Percentiles rank a stretch among this genome's conserved stretches.
Evolutionary conservation across 805 yeast species (phyloP).

Genomic region (Ogataea glucozyma): DNA sequence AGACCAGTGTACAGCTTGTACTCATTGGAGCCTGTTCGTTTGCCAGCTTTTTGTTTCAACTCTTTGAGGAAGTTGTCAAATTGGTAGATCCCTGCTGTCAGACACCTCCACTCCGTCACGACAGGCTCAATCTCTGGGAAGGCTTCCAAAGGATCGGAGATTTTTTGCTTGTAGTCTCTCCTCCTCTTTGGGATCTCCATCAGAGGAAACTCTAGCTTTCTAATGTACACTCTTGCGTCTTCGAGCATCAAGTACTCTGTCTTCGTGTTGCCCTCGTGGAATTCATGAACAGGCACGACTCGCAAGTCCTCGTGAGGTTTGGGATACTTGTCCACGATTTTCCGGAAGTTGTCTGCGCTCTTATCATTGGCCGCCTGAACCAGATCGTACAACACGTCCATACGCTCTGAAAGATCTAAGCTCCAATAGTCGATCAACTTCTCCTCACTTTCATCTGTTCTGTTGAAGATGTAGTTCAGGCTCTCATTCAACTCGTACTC

Average conservation of each 20-base stretch:
- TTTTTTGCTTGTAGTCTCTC: constrained; percentile 29
- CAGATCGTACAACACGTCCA: constrained; percentile 49
- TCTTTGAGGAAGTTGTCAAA: constrained; percentile 38
- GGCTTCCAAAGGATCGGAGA: constrained; percentile 23
- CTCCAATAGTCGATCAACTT: constrained; percentile 20
- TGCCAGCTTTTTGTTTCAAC: constrained; percentile 35
- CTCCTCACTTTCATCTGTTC: constrained; percentile 8
- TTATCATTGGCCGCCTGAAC: constrained; percentile 41
- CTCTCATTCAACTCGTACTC: constrained; percentile 33
- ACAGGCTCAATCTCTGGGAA: constrained; percentile 37
- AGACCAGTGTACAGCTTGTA: constrained; percentile 34
- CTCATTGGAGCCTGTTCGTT: constrained; percentile 27
- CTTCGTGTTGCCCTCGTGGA: constrained; percentile 12
- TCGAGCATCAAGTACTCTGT: constrained; percentile 44
- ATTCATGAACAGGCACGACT: constrained; percentile 24
- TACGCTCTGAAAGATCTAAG: constrained; percentile 46
- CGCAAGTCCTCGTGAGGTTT: constrained; percentile 31
- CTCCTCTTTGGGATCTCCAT: constrained; percentile 38
- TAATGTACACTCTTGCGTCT: constrained; percentile 52
- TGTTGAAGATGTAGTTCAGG: constrained; percentile 10
- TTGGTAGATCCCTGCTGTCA: constrained; percentile 47
- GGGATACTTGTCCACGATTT: constrained; percentile 42
- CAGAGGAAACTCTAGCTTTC: constrained; percentile 34
- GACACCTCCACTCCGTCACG: constrained; percentile 38
- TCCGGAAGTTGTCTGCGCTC: constrained; percentile 47